phyloP scores from a whole-genome alignment of 495 filamentous ascomycete species.

The Aeminium ludgeri region DNA sequence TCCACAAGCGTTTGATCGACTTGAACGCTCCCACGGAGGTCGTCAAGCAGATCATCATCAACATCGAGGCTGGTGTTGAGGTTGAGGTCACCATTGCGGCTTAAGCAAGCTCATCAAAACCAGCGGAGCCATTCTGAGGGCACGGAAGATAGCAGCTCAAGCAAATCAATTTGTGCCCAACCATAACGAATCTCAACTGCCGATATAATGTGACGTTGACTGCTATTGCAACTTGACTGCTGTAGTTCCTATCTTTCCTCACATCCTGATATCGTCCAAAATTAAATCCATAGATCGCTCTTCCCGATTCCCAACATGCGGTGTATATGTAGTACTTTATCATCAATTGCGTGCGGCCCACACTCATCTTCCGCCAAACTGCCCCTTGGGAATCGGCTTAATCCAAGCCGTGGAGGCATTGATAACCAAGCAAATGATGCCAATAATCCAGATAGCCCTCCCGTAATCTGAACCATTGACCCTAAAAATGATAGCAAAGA shows the following conservation, averaged over 20 bases:
- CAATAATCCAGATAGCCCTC: slow-evolving; percentile 25
- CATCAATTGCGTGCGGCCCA: too few species aligned
- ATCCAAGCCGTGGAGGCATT: slow-evolving; percentile 24
- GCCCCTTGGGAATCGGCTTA: slow-evolving; percentile 24
- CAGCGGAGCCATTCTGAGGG: too few species aligned
- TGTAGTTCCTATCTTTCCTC: too few species aligned
- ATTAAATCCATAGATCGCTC: too few species aligned
- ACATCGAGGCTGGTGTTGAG: slow-evolving; percentile 99
- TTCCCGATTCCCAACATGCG: too few species aligned
- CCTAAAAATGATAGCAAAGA: slow-evolving; percentile 26
- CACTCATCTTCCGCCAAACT: slow-evolving; percentile 19
- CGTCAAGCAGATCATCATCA: slow-evolving; percentile 99
- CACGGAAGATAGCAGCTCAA: too few species aligned
- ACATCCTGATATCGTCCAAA: too few species aligned
- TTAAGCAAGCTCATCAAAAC: slow-evolving; percentile 33
- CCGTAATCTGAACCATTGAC: slow-evolving; percentile 21
- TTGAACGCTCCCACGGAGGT: slow-evolving; percentile 88
- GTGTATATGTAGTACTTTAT: too few species aligned
- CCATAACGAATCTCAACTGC: too few species aligned
- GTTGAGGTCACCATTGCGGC: slow-evolving; percentile 99
- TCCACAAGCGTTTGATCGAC: slow-evolving; percentile 18
- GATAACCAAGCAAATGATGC: slow-evolving; percentile 20
- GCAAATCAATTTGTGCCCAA: too few species aligned
- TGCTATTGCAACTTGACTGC: too few species aligned
- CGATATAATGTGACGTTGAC: too few species aligned